Evolutionary conservation across 2,329 filamentous ascomycete genomes (phyloP).

Genomic region (Fusarium foetens): DNA sequence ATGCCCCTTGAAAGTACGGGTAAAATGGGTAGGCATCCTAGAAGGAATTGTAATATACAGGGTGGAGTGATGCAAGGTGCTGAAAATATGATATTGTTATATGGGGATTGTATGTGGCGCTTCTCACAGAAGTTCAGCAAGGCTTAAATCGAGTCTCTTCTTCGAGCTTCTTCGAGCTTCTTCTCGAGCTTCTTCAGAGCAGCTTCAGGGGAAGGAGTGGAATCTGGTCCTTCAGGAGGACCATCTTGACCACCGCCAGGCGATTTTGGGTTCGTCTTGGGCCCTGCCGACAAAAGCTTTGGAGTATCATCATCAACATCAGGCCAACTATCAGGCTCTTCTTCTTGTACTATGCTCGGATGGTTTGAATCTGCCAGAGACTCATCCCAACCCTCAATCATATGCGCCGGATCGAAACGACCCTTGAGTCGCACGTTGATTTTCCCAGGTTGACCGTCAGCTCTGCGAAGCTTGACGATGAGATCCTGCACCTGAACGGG

Average conservation of each 20-base stretch:
- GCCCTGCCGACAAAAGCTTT: not conserved
- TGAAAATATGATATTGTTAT: not conserved
- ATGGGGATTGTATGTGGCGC: not conserved
- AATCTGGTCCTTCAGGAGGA: not conserved
- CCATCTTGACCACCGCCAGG: not conserved
- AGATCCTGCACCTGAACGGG: constrained; percentile 24
- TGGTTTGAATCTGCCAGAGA: not conserved
- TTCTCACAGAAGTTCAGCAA: not conserved
- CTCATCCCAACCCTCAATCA: constrained; percentile 35
- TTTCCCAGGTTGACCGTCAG: constrained; percentile 31
- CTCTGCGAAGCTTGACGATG: constrained; percentile 35
- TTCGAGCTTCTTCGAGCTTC: not conserved
- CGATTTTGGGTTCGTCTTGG: not conserved
- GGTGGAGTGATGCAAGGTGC: not conserved
- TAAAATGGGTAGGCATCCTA: not conserved
- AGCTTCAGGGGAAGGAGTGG: not conserved
- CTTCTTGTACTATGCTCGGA: not conserved
- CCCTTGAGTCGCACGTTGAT: constrained; percentile 39
- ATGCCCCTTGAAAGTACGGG: not conserved
- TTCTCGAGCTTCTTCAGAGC: not conserved
- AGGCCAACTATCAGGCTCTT: constrained; percentile 8
- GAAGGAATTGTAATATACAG: constrained; percentile 24
- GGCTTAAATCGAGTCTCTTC: not conserved
- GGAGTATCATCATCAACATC: not conserved
- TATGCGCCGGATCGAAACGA: constrained; percentile 34